phyloP scores from a whole-genome alignment of 2,329 filamentous ascomycete species.

The Pseudocercospora cruenta region DNA sequence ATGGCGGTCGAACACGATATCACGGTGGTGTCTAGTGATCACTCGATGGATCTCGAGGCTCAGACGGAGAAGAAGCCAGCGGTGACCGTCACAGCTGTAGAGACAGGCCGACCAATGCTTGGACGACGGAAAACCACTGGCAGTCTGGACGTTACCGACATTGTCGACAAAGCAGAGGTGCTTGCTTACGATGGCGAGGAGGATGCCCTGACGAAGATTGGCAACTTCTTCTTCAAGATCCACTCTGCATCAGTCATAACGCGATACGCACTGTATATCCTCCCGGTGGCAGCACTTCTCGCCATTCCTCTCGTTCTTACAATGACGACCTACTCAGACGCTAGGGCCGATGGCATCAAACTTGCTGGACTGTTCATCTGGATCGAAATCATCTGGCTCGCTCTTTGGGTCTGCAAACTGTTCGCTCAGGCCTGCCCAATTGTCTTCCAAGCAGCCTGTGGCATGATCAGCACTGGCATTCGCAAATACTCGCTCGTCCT shows the following conservation, averaged over 20 bases:
- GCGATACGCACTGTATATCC: conserved; percentile 68
- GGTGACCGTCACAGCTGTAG: conserved; percentile 11
- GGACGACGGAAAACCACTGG: conserved; percentile 17
- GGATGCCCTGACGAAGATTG: conserved; percentile 66
- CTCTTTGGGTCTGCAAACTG: conserved; percentile 68
- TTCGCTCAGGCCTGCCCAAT: conserved; percentile 63
- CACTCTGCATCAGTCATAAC: conserved; percentile 65
- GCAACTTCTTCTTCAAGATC: conserved; percentile 66
- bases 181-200: conserved; percentile 48
- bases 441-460: conserved; percentile 69
- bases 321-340: conserved; percentile 32
- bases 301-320: conserved; percentile 61
- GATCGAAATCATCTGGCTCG: conserved; percentile 69
- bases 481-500: conserved; percentile 71
- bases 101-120: conserved; percentile 14
- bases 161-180: conserved; percentile 4
- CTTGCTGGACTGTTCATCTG: conserved; percentile 68
- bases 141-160: conserved; percentile 8
- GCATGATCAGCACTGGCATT: conserved; percentile 69
- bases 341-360: conserved; percentile 40
- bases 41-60: conserved; percentile 9
- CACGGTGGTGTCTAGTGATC: conserved; percentile 2
- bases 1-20: conserved; percentile 9
- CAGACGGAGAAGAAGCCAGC: conserved; percentile 15
- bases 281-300: conserved; percentile 66